Percentiles rank a stretch among this genome's conserved stretches.
These are phyloP conservation scores for Kluyveromyces aestuarii DNA, from an alignment of 805 yeast species.

Conservation along the genomic window DNA sequence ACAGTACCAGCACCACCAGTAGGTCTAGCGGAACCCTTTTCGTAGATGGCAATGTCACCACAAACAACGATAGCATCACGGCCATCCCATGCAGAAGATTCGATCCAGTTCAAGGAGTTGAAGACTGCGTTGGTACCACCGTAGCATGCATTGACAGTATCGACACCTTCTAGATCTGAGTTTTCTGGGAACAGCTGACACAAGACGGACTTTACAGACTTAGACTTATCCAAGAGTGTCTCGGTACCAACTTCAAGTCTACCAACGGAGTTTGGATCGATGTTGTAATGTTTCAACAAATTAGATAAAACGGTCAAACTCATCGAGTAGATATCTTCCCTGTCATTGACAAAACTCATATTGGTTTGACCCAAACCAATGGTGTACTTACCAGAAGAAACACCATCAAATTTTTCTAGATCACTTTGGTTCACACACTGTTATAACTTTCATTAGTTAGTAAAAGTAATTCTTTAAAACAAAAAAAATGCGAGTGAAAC, in stretches of 20 bases:
- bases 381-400: slow-evolving; percentile 92
- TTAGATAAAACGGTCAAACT: slow-evolving; percentile 78
- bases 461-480: not conserved
- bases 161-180: slow-evolving; percentile 90
- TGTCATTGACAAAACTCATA: slow-evolving; percentile 94
- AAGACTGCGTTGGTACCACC: slow-evolving; percentile 96
- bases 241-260: slow-evolving; percentile 98
- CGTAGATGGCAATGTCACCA: slow-evolving; percentile 97
- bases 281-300: slow-evolving; percentile 68
- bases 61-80: slow-evolving; percentile 94
- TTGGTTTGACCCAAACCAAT: slow-evolving; percentile 98
- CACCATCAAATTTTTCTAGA: slow-evolving; percentile 74
- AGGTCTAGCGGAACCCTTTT: slow-evolving; percentile 97
- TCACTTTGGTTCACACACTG: slow-evolving; percentile 79
- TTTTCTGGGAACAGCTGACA: slow-evolving; percentile 90
- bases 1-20: slow-evolving; percentile 99
- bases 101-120: slow-evolving; percentile 93
- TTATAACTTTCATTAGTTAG: not conserved
- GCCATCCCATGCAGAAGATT: slow-evolving; percentile 96
- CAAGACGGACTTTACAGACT: slow-evolving; percentile 89
- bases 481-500: too few relatives aligned
- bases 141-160: slow-evolving; percentile 94
- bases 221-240: slow-evolving; percentile 92
- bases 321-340: slow-evolving; percentile 95
- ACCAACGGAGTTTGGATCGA: slow-evolving; percentile 77